phyloP scores from a whole-genome alignment of 495 filamentous ascomycete genomes.

The Aspergillus hancockii region DNA sequence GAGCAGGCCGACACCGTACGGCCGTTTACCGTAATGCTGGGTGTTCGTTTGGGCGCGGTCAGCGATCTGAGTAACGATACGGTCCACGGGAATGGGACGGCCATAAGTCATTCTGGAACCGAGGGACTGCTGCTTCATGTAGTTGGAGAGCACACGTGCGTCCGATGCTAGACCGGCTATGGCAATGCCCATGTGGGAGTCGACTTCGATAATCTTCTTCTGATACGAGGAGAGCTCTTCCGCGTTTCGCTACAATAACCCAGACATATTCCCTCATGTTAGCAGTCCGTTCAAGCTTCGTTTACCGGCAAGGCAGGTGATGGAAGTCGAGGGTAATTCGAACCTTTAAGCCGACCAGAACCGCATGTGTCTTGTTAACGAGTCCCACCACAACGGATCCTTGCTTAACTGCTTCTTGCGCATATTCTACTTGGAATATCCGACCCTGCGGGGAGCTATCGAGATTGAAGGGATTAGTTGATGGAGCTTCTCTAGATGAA shows the following conservation, averaged over 20 bases:
- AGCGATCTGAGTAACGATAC: slow-evolving; percentile 85
- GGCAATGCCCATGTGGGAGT: slow-evolving; percentile 91
- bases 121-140: slow-evolving; percentile 99
- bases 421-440: slow-evolving; percentile 99
- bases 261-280: background rate
- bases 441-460: slow-evolving; percentile 94
- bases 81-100: slow-evolving; percentile 84
- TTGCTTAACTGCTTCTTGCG: slow-evolving; percentile 97
- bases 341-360: slow-evolving; percentile 96
- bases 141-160: slow-evolving; percentile 98
- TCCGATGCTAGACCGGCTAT: slow-evolving; percentile 97
- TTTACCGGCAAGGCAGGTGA: background rate
- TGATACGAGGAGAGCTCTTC: slow-evolving; percentile 99
- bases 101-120: slow-evolving; percentile 93
- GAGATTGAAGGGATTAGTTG: slow-evolving; percentile 14
- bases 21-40: slow-evolving; percentile 94
- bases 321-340: slow-evolving; percentile 19
- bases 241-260: slow-evolving; percentile 74
- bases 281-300: background rate
- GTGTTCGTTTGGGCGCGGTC: slow-evolving; percentile 98
- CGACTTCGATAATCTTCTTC: slow-evolving; percentile 97
- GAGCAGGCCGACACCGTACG: slow-evolving; percentile 93
- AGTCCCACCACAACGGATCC: slow-evolving; percentile 96
- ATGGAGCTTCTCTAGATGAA: slow-evolving; percentile 20
- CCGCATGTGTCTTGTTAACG: slow-evolving; percentile 95